Evolutionary conservation across 2,329 filamentous ascomycete genomes (phyloP).

Genomic region (Ceratocystis cubensis): DNA sequence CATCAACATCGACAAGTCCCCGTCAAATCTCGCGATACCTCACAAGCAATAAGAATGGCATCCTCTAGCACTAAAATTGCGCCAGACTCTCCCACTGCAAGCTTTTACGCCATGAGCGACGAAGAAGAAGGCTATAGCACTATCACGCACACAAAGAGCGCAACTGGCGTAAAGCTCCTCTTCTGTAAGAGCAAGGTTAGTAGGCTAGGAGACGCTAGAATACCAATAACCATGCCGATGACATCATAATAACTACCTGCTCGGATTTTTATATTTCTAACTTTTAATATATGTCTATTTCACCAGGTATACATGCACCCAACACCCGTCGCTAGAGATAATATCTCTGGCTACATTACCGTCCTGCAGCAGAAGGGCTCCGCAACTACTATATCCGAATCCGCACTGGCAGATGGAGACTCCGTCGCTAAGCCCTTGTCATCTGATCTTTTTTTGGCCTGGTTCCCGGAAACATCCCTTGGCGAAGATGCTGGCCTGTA

Average conservation of each 20-base stretch:
- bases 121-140: slow-evolving; percentile 93
- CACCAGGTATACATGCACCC: slow-evolving; percentile 86
- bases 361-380: slow-evolving; percentile 74
- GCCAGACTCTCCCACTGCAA: slow-evolving; percentile 57
- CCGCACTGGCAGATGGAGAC: slow-evolving; percentile 20
- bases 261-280: neutral
- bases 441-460: slow-evolving; percentile 73
- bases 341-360: slow-evolving; percentile 86
- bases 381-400: slow-evolving; percentile 30
- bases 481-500: slow-evolving; percentile 81
- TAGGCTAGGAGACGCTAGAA: slow-evolving; percentile 7
- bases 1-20: neutral
- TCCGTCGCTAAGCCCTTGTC: slow-evolving; percentile 36
- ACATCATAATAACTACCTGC: neutral
- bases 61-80: slow-evolving; percentile 29
- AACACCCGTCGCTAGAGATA: slow-evolving; percentile 84
- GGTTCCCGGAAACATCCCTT: slow-evolving; percentile 81
- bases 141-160: slow-evolving; percentile 64
- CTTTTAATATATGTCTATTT: neutral
- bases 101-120: slow-evolving; percentile 92
- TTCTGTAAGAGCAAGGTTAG: slow-evolving; percentile 91
- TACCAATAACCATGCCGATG: neutral
- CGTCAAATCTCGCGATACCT: neutral
- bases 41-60: slow-evolving; percentile 20
- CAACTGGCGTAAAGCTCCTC: slow-evolving; percentile 79